phyloP scores from a whole-genome alignment of 106 monocot genomes.

The Acanthochlamys bracteata region DNA sequence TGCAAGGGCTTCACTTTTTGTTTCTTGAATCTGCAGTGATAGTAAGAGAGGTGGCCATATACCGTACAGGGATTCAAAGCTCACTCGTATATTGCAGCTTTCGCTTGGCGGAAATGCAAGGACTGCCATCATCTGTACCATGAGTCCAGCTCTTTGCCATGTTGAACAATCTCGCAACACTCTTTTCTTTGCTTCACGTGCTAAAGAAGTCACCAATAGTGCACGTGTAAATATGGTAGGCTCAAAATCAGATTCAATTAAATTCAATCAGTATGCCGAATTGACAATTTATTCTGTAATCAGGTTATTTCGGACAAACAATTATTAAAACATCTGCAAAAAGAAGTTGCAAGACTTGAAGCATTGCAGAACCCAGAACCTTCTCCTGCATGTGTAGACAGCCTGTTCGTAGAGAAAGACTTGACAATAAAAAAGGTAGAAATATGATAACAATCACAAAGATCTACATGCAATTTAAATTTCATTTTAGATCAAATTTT shows the following conservation, averaged over 20 bases:
- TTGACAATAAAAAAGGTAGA: slow-evolving; percentile 72
- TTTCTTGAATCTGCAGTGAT: slow-evolving; percentile 22
- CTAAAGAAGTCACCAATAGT: slow-evolving; percentile 83
- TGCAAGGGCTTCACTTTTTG: no score
- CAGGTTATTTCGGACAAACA: slow-evolving; percentile 97
- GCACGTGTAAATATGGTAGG: slow-evolving; percentile 93
- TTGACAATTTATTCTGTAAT: background rate
- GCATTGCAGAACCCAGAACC: slow-evolving; percentile 72
- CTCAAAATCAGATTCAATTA: background rate
- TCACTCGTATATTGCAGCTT: slow-evolving; percentile 84
- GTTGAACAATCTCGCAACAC: slow-evolving; percentile 97
- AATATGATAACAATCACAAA: background rate
- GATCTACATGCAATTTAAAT: background rate
- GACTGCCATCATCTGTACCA: slow-evolving; percentile 93
- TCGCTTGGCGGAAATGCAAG: slow-evolving; percentile 95
- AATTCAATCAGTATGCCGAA: background rate
- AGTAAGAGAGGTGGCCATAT: slow-evolving; percentile 79
- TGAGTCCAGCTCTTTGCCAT: slow-evolving; percentile 84
- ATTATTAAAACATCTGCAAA: slow-evolving; percentile 77
- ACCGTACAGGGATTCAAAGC: slow-evolving; percentile 95
- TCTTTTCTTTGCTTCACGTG: slow-evolving; percentile 84
- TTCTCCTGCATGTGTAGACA: slow-evolving; percentile 42
- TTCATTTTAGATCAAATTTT: background rate
- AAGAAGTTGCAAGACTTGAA: slow-evolving; percentile 91
- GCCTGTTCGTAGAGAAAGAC: slow-evolving; percentile 70